Evolutionary conservation across 176 grass and related monocot species (phyloP), one percentile per base, ranked within the genome.

Genomic region (Otatea glauca): DNA sequence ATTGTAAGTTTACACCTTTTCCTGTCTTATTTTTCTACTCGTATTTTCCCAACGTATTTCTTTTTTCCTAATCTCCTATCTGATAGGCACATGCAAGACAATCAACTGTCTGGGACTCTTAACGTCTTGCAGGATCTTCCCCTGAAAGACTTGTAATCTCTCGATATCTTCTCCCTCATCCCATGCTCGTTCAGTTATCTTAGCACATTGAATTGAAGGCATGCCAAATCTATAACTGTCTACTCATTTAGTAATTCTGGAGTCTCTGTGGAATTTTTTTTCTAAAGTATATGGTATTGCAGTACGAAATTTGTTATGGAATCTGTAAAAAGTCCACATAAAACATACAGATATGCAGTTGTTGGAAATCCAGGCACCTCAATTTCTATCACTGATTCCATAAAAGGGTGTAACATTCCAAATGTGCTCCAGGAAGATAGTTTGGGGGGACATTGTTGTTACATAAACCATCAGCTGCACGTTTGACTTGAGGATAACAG

Each of bases 91-190:
- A 65, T 98, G 65, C 91, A 98, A 86, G 81, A 92, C 54, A 98
- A 98, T 90, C 88, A 90, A 54, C 71, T 98, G 27, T 86, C 89
- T 66, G 96, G 96, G 69, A 84, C 88, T 44, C 96, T 98, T 56
- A 44, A 98, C 59, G 65, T 88, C 62, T 83, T 98, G 80, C 85
- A 93, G 81, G 89, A 98, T 84, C 93, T 95, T 65, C 96, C 93
- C 29, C 65, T 98, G 32, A 92, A 92, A 91, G 77, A 98, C 73
- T 89, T 98, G 96, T 98, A 93, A 70, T 81, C 48, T 49, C 71
- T 84, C 9, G 5, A 39, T 81, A 42, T 78, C 44, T 66, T 78
- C 25, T 34, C 47, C 38, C 2, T 64, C 34, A 6, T 68, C 37
- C n/a, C 34, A 59, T 76, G 25, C 12, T 81, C 11, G 18, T 75